Conservation (phyloP, 1,139 yeast species). For the Torulaspora globosa region DNA sequence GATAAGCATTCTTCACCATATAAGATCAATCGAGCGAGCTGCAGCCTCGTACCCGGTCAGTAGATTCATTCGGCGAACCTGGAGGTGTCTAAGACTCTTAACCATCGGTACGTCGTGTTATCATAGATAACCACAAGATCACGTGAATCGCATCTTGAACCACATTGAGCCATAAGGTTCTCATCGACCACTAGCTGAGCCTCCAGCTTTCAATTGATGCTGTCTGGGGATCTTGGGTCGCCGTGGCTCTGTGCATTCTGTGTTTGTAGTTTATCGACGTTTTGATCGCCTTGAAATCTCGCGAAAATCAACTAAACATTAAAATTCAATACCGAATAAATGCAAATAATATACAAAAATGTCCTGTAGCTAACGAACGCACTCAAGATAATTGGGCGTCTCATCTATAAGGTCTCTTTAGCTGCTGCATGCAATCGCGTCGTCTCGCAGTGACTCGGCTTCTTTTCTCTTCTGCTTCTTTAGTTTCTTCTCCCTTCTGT, state of each 20-base stretch:
- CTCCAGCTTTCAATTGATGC: too few species aligned
- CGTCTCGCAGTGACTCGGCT: neutral
- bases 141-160: too few species aligned
- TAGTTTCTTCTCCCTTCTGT: conserved; percentile 25
- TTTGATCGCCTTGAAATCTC: neutral
- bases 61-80: neutral
- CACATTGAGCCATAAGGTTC: too few species aligned
- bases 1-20: conserved; percentile 4
- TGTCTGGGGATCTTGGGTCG: too few species aligned
- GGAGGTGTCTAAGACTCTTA: neutral
- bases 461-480: conserved; percentile 21
- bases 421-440: neutral
- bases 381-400: conserved; percentile 1
- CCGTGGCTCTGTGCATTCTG: neutral
- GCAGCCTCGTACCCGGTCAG: neutral
- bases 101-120: neutral
- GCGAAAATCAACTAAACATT: neutral
- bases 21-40: conserved; percentile 3
- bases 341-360: conserved; percentile 2
- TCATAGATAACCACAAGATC: neutral
- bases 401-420: conserved; percentile 12
- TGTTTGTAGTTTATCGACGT: neutral
- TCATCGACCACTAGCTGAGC: too few species aligned
- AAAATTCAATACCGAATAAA: neutral
- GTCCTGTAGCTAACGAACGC: neutral